phyloP scores from a whole-genome alignment of 495 filamentous ascomycete genomes.

The Echria macrotheca region DNA sequence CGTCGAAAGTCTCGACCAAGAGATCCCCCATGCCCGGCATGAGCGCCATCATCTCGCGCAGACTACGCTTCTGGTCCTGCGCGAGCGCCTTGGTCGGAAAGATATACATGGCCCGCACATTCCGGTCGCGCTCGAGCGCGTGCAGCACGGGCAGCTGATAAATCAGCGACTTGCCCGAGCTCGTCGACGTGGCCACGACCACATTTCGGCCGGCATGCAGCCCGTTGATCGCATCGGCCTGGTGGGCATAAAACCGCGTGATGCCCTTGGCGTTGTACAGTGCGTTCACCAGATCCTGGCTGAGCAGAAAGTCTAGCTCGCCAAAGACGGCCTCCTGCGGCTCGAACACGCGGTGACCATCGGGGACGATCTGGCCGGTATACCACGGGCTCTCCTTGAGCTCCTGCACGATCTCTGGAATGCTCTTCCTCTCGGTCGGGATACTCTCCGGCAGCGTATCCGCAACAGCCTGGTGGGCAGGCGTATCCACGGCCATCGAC shows the following conservation, averaged over 20 bases:
- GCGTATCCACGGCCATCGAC: slow-evolving; percentile 17
- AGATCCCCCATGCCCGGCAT: slow-evolving; percentile 71
- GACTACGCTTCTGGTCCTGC: slow-evolving; percentile 86
- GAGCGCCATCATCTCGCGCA: slow-evolving; percentile 75
- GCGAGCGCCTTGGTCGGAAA: slow-evolving; percentile 97
- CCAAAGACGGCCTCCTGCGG: slow-evolving; percentile 78
- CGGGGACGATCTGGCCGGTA: slow-evolving; percentile 85
- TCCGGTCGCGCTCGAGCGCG: slow-evolving; percentile 69
- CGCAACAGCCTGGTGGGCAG: slow-evolving; percentile 24
- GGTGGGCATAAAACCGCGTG: slow-evolving; percentile 84
- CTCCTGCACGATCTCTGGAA: slow-evolving; percentile 80
- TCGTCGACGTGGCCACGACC: slow-evolving; percentile 90
- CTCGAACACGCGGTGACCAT: slow-evolving; percentile 90
- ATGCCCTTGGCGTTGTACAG: slow-evolving; percentile 87
- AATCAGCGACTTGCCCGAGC: slow-evolving; percentile 93
- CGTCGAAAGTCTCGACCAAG: slow-evolving; percentile 90
- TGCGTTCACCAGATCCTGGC: slow-evolving; percentile 88
- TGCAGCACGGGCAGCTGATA: slow-evolving; percentile 94
- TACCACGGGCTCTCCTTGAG: slow-evolving; percentile 83
- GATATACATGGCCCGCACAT: slow-evolving; percentile 90
- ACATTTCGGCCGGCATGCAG: slow-evolving; percentile 79
- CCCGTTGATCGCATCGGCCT: slow-evolving; percentile 90
- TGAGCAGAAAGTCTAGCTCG: slow-evolving; percentile 78
- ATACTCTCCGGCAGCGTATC: slow-evolving; percentile 59
- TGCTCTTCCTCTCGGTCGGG: slow-evolving; percentile 73